Evolutionary conservation across 306 rosid genomes (phyloP).

Genomic region (Alnus rubra): DNA sequence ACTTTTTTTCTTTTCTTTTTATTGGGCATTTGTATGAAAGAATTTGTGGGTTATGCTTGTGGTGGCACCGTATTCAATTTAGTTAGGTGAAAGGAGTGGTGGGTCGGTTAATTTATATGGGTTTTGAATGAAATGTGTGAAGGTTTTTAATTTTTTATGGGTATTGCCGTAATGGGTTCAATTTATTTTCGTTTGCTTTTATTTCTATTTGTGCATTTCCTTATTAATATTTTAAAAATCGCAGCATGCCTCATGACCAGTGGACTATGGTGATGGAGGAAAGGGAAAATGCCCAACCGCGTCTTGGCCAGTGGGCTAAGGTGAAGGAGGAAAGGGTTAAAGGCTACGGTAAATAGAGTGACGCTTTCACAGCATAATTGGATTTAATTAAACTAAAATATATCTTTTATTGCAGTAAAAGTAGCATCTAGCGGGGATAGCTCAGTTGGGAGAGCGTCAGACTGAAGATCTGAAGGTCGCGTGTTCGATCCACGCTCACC

Average conservation of each 20-base stretch:
- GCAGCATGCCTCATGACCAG: too few species aligned
- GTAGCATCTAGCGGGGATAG: conserved; percentile 5
- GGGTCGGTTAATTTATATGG: neutral
- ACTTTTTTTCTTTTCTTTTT: neutral
- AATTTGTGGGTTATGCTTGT: conserved; percentile 4
- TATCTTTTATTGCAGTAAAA: fast-evolving
- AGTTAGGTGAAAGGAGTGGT: neutral
- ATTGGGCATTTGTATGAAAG: neutral
- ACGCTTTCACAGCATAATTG: neutral
- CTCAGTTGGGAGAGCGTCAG: conserved; percentile 39
- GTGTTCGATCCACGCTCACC: conserved; percentile 41
- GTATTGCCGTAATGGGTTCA: neutral
- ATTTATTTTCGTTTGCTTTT: neutral
- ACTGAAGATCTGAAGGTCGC: conserved; percentile 35
- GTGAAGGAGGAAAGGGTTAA: too few species aligned
- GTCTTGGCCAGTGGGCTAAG: too few species aligned
- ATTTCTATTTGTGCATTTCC: neutral
- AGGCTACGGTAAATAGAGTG: neutral
- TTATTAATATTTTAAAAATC: neutral
- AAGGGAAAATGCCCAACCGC: too few species aligned
- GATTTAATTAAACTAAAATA: neutral
- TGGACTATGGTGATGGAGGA: too few species aligned
- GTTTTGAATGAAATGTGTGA: neutral
- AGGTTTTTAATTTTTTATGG: too few species aligned
- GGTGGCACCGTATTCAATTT: neutral